Conservation (phyloP, 495 filamentous ascomycete species). For the Glutinoglossum americanum region DNA sequence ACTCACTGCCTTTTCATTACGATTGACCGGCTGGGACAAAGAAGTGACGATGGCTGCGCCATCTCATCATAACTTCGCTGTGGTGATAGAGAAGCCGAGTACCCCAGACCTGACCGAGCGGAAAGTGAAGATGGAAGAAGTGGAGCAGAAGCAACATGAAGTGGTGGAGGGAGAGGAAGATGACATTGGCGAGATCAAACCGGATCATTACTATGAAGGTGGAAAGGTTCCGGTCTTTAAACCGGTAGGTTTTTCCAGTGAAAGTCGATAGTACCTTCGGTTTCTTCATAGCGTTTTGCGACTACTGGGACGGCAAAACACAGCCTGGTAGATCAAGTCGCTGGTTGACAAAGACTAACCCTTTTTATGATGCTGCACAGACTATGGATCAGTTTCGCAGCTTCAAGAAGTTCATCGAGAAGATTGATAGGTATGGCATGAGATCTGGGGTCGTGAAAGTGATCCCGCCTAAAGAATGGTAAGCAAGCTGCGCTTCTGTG, state of each 20-base stretch:
- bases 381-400: conserved; percentile 84
- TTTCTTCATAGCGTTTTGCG: background rate
- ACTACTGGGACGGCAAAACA: background rate
- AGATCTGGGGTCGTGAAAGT: conserved; percentile 91
- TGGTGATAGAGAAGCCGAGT: conserved; percentile 3
- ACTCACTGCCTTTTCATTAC: background rate
- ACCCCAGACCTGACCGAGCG: conserved; percentile 21
- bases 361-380: conserved; percentile 12
- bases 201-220: conserved; percentile 68
- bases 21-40: background rate
- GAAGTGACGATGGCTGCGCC: conserved; percentile 7
- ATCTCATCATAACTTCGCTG: conserved; percentile 3
- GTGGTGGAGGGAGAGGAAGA: conserved; percentile 28
- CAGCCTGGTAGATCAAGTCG: background rate
- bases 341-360: background rate
- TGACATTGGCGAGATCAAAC: conserved; percentile 48
- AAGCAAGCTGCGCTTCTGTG: conserved; percentile 14
- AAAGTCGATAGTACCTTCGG: background rate
- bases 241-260: conserved; percentile 35
- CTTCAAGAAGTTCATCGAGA: conserved; percentile 74
- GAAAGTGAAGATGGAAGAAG: conserved; percentile 15
- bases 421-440: conserved; percentile 89
- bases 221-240: conserved; percentile 87
- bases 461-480: conserved; percentile 88
- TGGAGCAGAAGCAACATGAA: conserved; percentile 19